Evolutionary conservation across 2,329 filamentous ascomycete genomes (phyloP), one percentile per base, ranked within the genome.

Genomic region (Ophidiomyces ophidiicola): DNA sequence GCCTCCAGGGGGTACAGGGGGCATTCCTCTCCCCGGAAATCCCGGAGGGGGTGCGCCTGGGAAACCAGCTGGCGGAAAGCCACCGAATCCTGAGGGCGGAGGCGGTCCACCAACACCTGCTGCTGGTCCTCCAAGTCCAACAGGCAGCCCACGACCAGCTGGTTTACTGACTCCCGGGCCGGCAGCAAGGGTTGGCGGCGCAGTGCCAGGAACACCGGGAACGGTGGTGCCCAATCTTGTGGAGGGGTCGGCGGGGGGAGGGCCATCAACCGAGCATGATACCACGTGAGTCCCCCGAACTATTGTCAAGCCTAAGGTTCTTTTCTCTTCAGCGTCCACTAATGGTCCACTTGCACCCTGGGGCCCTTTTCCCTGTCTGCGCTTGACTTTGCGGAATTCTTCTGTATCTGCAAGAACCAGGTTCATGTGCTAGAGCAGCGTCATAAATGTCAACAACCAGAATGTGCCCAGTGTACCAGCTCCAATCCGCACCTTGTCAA

Each of bases 341-440:
- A 81, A 74, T 39, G 64, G 59, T 56, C 82, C 74, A 47, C 72
- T 68, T 35, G 72, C 61, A 50, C 76, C 72, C 41, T 61, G 58
- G n/a, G 72, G 63, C 38, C 74, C 67, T 68, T 90, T 92, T 52
- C 76, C 72, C 53, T 80, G 76, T 69, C 82, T 88, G 63, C 82
- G 76, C 70, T 90, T 92, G 46, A 88, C 80, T 58, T 82, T 82
- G 60, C 87, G 82, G 64, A 94, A 94, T 63, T 96, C 88, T 74
- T 98, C 90, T 51, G 90, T 96, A 58, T 98, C 90, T 64, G 88
- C 90, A 47, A 98, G 82, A 46, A 98, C 90, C 49, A 98, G 76
- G 63, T 98, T 98, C 90, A 98, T 98, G 66, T 98, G 90, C 86
- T 93, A n/a, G n/a, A n/a, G n/a, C n/a, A n/a, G n/a, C n/a, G n/a